phyloP scores from a whole-genome alignment of 257 asterid genomes.

The Lantana camara region DNA sequence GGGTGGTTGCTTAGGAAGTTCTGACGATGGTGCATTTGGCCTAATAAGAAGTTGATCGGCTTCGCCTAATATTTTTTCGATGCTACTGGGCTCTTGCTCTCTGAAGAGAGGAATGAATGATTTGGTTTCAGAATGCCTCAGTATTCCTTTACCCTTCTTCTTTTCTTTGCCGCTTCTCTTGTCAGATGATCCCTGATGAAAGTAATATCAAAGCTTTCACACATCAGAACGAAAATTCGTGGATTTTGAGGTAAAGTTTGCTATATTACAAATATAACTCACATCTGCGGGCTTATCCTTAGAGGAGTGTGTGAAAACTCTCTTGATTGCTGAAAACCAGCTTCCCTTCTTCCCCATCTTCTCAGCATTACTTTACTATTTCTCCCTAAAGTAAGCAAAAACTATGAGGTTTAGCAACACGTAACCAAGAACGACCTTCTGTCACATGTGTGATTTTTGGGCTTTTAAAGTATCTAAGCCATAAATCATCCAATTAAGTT shows the following conservation, averaged over 20 bases:
- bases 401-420: not conserved
- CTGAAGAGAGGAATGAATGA: constrained; percentile 82
- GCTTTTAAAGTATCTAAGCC: not conserved
- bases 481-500: not conserved
- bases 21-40: constrained; percentile 48
- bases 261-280: too few relatives aligned
- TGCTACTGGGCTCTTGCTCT: constrained; percentile 94
- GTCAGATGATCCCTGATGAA: constrained; percentile 66
- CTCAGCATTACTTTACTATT: constrained; percentile 64
- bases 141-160: constrained; percentile 72
- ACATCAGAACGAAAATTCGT: too few relatives aligned
- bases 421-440: too few relatives aligned
- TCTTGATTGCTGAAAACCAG: constrained; percentile 95
- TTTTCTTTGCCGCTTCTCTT: constrained; percentile 70
- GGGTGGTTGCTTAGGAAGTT: constrained; percentile 49
- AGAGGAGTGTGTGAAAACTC: constrained; percentile 68
- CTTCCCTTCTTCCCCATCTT: constrained; percentile 96
- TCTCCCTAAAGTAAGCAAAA: constrained; percentile 41
- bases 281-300: constrained; percentile 68
- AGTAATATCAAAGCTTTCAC: too few relatives aligned
- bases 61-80: constrained; percentile 92
- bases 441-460: not conserved
- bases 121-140: constrained; percentile 62
- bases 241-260: too few relatives aligned
- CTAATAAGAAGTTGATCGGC: constrained; percentile 70